These are phyloP conservation scores for Ananas comosus DNA, from an alignment of 176 grass and related monocot species.

Conservation along the genomic window DNA sequence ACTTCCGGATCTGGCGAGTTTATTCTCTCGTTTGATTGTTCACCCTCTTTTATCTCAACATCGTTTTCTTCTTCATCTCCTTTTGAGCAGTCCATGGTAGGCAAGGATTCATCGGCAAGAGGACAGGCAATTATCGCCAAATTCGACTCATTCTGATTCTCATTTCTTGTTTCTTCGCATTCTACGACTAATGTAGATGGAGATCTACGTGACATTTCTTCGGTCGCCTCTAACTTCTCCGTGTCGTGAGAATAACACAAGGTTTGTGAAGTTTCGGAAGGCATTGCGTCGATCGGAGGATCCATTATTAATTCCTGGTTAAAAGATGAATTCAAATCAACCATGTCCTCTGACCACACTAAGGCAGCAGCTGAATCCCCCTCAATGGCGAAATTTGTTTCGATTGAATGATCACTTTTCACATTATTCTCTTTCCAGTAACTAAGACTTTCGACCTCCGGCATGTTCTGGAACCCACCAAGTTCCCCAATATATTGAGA, in stretches of 20 bases:
- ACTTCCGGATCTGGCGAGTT: too few species aligned
- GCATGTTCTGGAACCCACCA: background rate
- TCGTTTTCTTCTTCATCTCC: background rate
- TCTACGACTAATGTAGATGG: background rate
- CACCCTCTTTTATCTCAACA: too few species aligned
- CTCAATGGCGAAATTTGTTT: too few species aligned
- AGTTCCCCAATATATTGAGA: background rate
- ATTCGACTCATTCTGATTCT: background rate
- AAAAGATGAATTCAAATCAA: background rate
- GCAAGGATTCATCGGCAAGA: constrained; percentile 13
- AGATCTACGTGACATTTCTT: background rate
- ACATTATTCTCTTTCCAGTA: background rate
- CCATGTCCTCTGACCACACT: background rate
- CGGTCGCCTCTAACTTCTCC: background rate
- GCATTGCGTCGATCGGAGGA: background rate
- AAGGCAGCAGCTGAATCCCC: background rate
- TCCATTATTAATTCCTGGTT: background rate
- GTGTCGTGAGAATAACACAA: background rate
- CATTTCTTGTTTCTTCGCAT: constrained; percentile 1
- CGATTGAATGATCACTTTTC: too few species aligned
- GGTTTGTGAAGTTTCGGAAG: background rate
- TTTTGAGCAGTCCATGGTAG: constrained; percentile 17
- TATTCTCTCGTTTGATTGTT: background rate
- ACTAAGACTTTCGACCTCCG: background rate
- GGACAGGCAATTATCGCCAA: background rate